Evolutionary conservation across 2,329 filamentous ascomycete genomes (phyloP).

Genomic region (Chalaropsis thielavioides): DNA sequence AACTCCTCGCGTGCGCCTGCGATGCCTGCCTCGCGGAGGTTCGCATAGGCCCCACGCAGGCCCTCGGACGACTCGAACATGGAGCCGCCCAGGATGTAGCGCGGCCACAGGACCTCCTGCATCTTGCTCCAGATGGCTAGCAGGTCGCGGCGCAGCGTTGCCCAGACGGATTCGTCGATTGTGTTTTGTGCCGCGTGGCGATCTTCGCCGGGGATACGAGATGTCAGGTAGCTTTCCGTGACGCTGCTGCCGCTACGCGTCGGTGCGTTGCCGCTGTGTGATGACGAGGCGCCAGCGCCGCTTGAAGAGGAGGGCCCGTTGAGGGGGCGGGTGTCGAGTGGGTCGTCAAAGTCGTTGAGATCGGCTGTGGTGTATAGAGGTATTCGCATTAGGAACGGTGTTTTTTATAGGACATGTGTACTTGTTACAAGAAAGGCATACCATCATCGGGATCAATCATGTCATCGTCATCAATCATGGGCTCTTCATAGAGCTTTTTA

Average conservation of each 20-base stretch:
- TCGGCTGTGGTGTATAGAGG: constrained; percentile 42
- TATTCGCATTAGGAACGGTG: neutral
- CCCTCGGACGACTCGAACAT: constrained; percentile 44
- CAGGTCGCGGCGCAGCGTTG: constrained; percentile 84
- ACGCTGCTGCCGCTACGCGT: constrained; percentile 30
- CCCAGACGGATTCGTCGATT: constrained; percentile 95
- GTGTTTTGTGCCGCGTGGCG: constrained; percentile 79
- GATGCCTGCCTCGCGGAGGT: constrained; percentile 43
- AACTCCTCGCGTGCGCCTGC: constrained; percentile 48
- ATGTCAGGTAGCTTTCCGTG: constrained; percentile 73
- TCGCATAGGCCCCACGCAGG: constrained; percentile 47
- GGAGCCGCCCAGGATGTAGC: constrained; percentile 67
- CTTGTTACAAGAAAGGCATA: constrained; percentile 26
- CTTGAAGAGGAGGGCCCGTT: constrained; percentile 47
- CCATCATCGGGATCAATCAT: constrained; percentile 69
- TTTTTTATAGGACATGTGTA: neutral
- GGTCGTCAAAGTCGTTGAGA: constrained; percentile 87
- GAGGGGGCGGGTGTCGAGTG: constrained; percentile 62
- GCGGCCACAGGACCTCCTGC: constrained; percentile 90
- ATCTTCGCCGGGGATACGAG: constrained; percentile 83
- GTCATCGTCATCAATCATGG: constrained; percentile 49
- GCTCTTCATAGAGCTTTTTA: constrained; percentile 20
- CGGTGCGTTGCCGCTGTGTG: neutral
- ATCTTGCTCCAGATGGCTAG: constrained; percentile 95
- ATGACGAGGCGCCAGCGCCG: constrained; percentile 22